Conservation (phyloP, 495 filamentous ascomycete genomes). For the Penicillium canariense region DNA sequence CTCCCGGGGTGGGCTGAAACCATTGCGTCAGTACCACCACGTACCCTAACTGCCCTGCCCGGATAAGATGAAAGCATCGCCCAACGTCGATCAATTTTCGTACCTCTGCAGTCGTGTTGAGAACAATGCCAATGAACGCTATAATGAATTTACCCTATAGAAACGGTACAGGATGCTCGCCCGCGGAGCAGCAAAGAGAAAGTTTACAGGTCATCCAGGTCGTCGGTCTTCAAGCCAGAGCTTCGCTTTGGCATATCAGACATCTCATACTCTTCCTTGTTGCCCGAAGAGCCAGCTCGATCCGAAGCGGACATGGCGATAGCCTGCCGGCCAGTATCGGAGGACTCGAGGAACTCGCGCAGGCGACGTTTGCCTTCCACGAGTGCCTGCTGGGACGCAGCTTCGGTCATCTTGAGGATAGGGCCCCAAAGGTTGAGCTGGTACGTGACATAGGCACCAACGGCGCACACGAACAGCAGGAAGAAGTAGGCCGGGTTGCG, state of each 20-base stretch:
- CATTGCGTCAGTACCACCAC: too few relatives aligned
- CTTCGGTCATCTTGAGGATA: conserved; percentile 90
- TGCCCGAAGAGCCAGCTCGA: conserved; percentile 17
- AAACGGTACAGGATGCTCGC: conserved; percentile 23
- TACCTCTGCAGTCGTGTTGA: background rate
- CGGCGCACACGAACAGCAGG: conserved; percentile 71
- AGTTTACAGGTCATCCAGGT: conserved; percentile 44
- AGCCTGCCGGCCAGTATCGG: conserved; percentile 75
- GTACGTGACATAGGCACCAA: conserved; percentile 83
- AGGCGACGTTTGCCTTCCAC: conserved; percentile 87
- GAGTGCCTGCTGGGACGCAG: conserved; percentile 78
- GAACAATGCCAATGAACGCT: conserved; percentile 11
- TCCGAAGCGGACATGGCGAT: conserved; percentile 62
- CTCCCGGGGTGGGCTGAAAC: too few relatives aligned
- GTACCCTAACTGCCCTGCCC: too few relatives aligned
- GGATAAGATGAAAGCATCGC: background rate
- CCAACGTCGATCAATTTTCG: conserved; percentile 1
- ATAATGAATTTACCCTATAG: conserved; percentile 16
- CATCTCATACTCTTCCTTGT: conserved; percentile 47
- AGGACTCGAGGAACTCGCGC: conserved; percentile 79
- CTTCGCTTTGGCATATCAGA: conserved; percentile 38
- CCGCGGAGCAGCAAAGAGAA: conserved; percentile 50
- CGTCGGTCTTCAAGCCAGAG: conserved; percentile 29
- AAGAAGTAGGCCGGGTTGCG: conserved; percentile 92
- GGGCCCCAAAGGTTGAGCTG: conserved; percentile 93